These are phyloP conservation scores for Eucalyptus erythrocorys DNA, from an alignment of 345 rosid species.

Conservation along the genomic window DNA sequence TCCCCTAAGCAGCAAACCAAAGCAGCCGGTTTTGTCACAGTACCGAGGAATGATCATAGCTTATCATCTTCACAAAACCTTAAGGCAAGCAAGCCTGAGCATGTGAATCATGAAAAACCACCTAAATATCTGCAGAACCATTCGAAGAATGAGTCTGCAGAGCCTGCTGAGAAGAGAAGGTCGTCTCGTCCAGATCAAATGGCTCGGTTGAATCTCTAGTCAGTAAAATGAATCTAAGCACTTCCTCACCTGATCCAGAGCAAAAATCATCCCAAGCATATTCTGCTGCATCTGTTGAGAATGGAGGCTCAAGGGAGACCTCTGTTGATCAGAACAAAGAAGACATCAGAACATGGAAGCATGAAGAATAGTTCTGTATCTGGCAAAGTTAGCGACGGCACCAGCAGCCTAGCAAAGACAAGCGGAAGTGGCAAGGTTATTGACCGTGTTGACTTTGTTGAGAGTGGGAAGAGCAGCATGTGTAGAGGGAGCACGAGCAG, in stretches of 20 bases:
- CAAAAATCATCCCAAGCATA: slow-evolving; percentile 7
- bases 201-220: slow-evolving; percentile 25
- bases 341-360: slow-evolving; percentile 49
- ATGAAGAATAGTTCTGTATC: slow-evolving; percentile 71
- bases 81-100: slow-evolving; percentile 1
- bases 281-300: background rate
- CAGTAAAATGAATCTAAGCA: slow-evolving; percentile 18
- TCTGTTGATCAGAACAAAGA: slow-evolving; percentile 52
- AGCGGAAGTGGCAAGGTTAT: background rate
- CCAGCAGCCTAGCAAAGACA: background rate
- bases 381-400: slow-evolving; percentile 62
- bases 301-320: slow-evolving; percentile 10
- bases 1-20: slow-evolving; percentile 27
- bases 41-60: slow-evolving; percentile 18
- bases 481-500: slow-evolving; percentile 95
- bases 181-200: slow-evolving; percentile 16
- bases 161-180: slow-evolving; percentile 30
- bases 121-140: slow-evolving; percentile 13
- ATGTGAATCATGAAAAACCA: slow-evolving; percentile 7
- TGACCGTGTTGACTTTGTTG: slow-evolving; percentile 24
- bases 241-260: slow-evolving; percentile 15
- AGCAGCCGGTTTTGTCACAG: slow-evolving; percentile 11
- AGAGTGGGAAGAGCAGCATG: slow-evolving; percentile 79
- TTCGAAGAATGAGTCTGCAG: slow-evolving; percentile 10
- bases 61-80: slow-evolving; percentile 20